Conservation (phyloP, 768 basidiomycete genomes). For the Daedalea quercina region DNA sequence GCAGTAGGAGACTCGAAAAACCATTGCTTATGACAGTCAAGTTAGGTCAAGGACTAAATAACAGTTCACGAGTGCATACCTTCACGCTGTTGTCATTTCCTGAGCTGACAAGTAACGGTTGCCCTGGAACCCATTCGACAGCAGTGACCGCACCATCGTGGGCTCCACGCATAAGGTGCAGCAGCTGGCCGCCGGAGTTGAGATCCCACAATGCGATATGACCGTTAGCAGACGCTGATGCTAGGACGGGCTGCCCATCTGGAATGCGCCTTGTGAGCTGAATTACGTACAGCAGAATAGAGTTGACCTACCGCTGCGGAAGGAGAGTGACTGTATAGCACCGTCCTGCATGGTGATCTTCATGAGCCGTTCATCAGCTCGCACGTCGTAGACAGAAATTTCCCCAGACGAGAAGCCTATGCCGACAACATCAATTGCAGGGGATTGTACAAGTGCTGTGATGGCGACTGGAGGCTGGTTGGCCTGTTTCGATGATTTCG, state of each 20-base stretch:
- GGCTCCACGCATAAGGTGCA: slow-evolving; percentile 83
- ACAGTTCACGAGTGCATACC: slow-evolving; percentile 34
- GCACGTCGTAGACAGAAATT: slow-evolving; percentile 84
- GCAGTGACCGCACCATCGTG: slow-evolving; percentile 83
- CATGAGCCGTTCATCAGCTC: slow-evolving; percentile 85
- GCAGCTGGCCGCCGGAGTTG: slow-evolving; percentile 68
- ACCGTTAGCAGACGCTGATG: slow-evolving; percentile 80
- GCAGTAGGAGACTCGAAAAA: slow-evolving; percentile 87
- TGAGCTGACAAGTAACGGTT: slow-evolving; percentile 84
- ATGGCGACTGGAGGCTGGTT: slow-evolving; percentile 39
- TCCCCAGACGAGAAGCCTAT: slow-evolving; percentile 86
- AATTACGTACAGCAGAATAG: not conserved
- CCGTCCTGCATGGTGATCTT: slow-evolving; percentile 90
- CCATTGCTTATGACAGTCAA: slow-evolving; percentile 72
- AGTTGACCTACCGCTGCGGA: slow-evolving; percentile 64
- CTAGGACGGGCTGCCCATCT: slow-evolving; percentile 88
- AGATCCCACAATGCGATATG: slow-evolving; percentile 94
- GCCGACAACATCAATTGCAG: slow-evolving; percentile 95
- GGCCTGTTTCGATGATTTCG: slow-evolving; percentile 22
- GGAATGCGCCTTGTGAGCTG: not conserved
- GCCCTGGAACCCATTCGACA: slow-evolving; percentile 89
- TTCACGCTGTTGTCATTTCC: slow-evolving; percentile 95
- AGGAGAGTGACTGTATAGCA: slow-evolving; percentile 66
- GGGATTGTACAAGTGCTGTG: slow-evolving; percentile 81
- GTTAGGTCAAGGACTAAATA: not conserved